phyloP scores from a whole-genome alignment of 1,139 yeast species.

The Zygosaccharomyces sapae region DNA sequence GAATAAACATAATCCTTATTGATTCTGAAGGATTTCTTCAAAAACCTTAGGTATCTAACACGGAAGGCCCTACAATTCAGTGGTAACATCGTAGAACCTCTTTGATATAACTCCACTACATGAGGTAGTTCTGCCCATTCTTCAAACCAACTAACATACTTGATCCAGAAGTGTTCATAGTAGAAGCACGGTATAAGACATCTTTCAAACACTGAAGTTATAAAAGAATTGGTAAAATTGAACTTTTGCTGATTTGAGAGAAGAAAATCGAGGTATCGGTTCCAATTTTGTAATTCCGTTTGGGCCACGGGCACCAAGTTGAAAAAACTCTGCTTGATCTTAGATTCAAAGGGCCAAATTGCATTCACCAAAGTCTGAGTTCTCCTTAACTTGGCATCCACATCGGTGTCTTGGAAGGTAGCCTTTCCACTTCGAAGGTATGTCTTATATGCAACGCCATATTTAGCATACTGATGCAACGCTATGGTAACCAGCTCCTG shows the following conservation, averaged over 20 bases:
- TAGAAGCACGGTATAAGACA: constrained; percentile 56
- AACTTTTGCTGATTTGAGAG: constrained; percentile 15
- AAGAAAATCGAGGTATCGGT: constrained; percentile 47
- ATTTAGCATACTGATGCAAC: constrained; percentile 65
- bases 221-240: constrained; percentile 13
- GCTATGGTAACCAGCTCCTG: constrained; percentile 50
- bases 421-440: constrained; percentile 36
- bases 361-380: constrained; percentile 52
- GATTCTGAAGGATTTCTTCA: constrained; percentile 16
- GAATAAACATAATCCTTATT: constrained; percentile 18
- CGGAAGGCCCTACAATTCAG: constrained; percentile 18
- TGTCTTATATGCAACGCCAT: constrained; percentile 49
- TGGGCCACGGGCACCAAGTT: constrained; percentile 38
- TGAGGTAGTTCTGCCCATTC: constrained; percentile 7
- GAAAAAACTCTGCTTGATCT: constrained; percentile 45
- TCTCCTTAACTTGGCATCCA: constrained; percentile 41
- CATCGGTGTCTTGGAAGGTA: constrained; percentile 28
- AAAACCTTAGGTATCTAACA: constrained; percentile 17
- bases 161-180: constrained; percentile 52
- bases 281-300: constrained; percentile 48
- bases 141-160: constrained; percentile 47
- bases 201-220: constrained; percentile 52
- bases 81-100: constrained; percentile 24
- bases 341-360: constrained; percentile 61
- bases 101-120: constrained; percentile 21